Base-by-base conservation (phyloP, 2,329 filamentous ascomycete genomes). In the Trichoderma endophyticum region DNA sequence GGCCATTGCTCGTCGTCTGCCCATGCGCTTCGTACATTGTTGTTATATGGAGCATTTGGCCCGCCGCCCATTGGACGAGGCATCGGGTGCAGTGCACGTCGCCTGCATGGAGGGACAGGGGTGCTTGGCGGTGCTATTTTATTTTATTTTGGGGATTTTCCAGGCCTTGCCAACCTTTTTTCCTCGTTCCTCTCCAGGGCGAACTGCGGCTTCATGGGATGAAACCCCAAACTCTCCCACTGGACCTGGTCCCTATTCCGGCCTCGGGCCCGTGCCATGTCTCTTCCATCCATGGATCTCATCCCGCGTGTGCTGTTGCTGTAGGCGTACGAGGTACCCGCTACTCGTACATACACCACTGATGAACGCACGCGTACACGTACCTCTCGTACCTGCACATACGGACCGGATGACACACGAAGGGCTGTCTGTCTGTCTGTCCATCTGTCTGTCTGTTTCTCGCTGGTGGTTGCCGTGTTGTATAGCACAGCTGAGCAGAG, bases 41-140 rank as follows among this genome's bases (percentile, higher is more conserved):
- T 24, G 62, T 54, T 54, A 28, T 64, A 43, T 48, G 48, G 28
- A 36, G 24, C 56, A 36, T 30, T 36, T 32, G 39, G 24, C 12
- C 32, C 32, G 18, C 11, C 39, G 30, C 32, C 26, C 54, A 67
- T 67, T 71, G 70, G 36, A 56, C 26, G 36, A 36, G 24, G 48
- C 57, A 43, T 64, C 26, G 36, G 61, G 30, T 59, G 71, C 71
- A 69, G 30, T 59, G 71, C 71, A 69, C 34, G 48, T 64, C 34
- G 64, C 71, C 71, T 72, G 64, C 71, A 63, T 48, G 32, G n/a
- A 24, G 24, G 54, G 48, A 28, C 56, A 63, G 64, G 64, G 61
- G 59, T 26, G 32, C 14, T 70, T 63, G 60, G 28, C n/a, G 21
- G 63, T 66, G 62, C 24, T 67, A 66, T 63, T 62, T 63, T 57